Evolutionary conservation across 1,139 yeast species (phyloP).

Genomic region (Pichia sorboxylosa): DNA sequence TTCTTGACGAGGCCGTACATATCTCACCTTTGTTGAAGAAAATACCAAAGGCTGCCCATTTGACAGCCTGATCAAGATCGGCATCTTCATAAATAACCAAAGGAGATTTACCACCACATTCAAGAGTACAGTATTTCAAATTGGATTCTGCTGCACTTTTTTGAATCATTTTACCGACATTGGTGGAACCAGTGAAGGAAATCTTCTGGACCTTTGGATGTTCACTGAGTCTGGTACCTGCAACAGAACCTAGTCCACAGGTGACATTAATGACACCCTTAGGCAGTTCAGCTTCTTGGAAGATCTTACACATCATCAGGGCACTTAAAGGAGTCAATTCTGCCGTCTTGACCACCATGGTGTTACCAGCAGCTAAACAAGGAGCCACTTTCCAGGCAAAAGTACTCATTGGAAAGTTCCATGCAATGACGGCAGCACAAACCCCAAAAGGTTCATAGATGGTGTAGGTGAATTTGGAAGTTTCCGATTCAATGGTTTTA

Average conservation of each 20-base stretch:
- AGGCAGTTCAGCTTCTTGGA: constrained; percentile 45
- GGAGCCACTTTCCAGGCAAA: constrained; percentile 54
- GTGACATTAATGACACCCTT: constrained; percentile 45
- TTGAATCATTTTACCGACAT: constrained; percentile 44
- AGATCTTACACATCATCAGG: constrained; percentile 34
- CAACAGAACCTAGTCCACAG: constrained; percentile 41
- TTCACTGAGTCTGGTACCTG: constrained; percentile 40
- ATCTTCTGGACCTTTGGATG: constrained; percentile 42
- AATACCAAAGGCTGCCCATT: constrained; percentile 51
- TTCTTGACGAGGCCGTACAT: constrained; percentile 46
- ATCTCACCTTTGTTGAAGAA: constrained; percentile 49
- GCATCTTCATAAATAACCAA: constrained; percentile 44
- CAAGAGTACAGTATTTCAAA: constrained; percentile 47
- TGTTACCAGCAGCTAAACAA: constrained; percentile 52
- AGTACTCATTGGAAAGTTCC: constrained; percentile 53
- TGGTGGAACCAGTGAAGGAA: constrained; percentile 49
- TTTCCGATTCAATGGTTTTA: constrained; percentile 38
- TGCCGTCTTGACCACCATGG: constrained; percentile 42
- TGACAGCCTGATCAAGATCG: constrained; percentile 46
- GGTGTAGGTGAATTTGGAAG: constrained; percentile 43
- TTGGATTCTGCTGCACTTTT: constrained; percentile 40
- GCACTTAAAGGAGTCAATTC: constrained; percentile 48
- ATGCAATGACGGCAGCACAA: constrained; percentile 53
- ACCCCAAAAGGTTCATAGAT: constrained; percentile 47
- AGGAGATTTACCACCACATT: constrained; percentile 56